Evolutionary conservation across 176 grass and related monocot genomes (phyloP), one percentile per base, ranked within the genome.

Genomic region (Lolium perenne): DNA sequence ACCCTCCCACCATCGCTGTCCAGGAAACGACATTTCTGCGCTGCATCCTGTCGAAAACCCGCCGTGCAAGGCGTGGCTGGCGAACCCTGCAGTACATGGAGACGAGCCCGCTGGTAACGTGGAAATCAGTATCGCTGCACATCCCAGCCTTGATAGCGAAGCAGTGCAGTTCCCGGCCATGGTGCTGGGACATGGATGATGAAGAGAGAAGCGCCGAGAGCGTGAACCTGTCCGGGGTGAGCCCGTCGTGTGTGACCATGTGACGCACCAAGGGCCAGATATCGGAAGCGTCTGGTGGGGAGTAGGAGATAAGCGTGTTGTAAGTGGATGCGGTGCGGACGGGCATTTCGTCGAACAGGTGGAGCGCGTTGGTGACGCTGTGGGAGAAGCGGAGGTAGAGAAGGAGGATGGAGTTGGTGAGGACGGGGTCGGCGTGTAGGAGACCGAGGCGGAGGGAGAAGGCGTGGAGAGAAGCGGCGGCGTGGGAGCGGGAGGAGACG

Each of bases 261-360:
- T 9, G 40, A 3, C 54, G 80, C 38, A 89, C 40, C 12, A 95
- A 4, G 72, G 75, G 23, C 77, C 84, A 83, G 38, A 84, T 46
- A 7, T 57, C 47, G 26, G 26, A 29, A 2, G 18, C 16, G n/a
- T 35, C 57, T 0, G 55, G 22, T 0, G 55, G 29, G 20, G 84
- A 76, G 60, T 84, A 50, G 4, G 84, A 82, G 29, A 94, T 92
- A 60, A 94, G 71, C 35, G 90, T 76, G 76, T 95, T 95, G 86
- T 88, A 94, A 43, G 88, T 89, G 51, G 96, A 81, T 10, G 86
- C 65, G 32, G 86, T 90, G 65, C 84, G 89, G 10, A 15, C 6
- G 35, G 82, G 90, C 93, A 98, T 95, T 94, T 95, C 84, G 56
- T 95, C 92, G 50, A 95, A 94, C 88, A 98, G 55, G 16, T 75